phyloP scores from a whole-genome alignment of 768 basidiomycete genomes.

The Panaeolus papilionaceus region DNA sequence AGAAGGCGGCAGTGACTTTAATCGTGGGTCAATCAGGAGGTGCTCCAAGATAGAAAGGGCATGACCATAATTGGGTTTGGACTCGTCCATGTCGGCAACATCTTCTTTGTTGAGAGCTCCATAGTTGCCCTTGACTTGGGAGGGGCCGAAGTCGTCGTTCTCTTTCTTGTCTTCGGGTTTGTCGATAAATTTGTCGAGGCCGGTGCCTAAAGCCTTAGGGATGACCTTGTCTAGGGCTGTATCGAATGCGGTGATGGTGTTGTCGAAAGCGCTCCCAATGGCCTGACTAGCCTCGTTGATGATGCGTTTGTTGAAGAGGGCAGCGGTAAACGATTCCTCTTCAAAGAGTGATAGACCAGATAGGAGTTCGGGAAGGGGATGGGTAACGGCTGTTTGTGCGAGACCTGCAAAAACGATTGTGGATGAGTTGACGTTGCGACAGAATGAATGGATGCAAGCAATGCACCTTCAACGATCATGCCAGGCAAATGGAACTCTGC shows the following conservation, averaged over 20 bases:
- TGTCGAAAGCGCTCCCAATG: conserved; percentile 18
- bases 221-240: conserved; percentile 19
- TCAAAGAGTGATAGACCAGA: conserved; percentile 36
- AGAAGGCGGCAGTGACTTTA: conserved; percentile 48
- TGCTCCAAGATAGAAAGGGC: conserved; percentile 25
- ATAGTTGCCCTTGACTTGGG: background rate
- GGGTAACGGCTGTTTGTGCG: conserved; percentile 59
- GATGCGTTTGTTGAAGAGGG: conserved; percentile 12
- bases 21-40: background rate
- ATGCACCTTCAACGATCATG: conserved; percentile 64
- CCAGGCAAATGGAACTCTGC: conserved; percentile 66
- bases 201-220: background rate
- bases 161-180: background rate
- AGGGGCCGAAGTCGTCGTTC: background rate
- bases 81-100: background rate
- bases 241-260: conserved; percentile 14
- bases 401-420: conserved; percentile 46
- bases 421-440: background rate
- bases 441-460: background rate
- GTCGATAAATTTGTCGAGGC: background rate
- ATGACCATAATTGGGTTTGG: conserved; percentile 13
- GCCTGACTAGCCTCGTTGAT: conserved; percentile 16
- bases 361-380: conserved; percentile 27
- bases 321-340: conserved; percentile 13
- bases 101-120: background rate